A percentile compares a stretch with the other conserved stretches of the same genome.
phyloP scores from a whole-genome alignment of 495 filamentous ascomycete species.

The Tuber magnatum region DNA sequence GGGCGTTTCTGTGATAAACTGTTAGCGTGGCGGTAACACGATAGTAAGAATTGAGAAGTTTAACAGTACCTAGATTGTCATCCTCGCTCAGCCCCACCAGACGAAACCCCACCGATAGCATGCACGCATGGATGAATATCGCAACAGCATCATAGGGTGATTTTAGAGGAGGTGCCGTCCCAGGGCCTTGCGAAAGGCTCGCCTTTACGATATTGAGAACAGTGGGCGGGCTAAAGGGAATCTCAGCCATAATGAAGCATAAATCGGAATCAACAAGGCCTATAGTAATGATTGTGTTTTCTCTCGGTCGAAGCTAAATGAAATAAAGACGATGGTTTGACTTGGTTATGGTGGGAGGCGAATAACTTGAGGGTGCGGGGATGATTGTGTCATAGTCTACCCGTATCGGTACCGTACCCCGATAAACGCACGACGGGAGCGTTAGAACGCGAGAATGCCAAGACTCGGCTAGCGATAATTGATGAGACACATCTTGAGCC shows the following conservation, averaged over 20 bases:
- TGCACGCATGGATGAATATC: constrained; percentile 74
- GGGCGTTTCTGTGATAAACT: constrained; percentile 44
- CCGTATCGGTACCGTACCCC: neutral
- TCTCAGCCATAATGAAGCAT: constrained; percentile 23
- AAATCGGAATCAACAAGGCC: neutral
- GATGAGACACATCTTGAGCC: neutral
- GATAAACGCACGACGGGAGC: neutral
- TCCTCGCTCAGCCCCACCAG: constrained; percentile 78
- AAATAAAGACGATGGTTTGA: neutral
- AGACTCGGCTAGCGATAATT: neutral
- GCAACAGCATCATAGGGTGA: constrained; percentile 78
- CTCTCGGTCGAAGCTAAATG: neutral
- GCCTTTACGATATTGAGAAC: constrained; percentile 54
- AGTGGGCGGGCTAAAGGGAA: constrained; percentile 39
- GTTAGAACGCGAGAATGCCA: neutral
- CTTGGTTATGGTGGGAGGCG: neutral
- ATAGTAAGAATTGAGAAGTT: constrained; percentile 1
- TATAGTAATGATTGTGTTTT: neutral
- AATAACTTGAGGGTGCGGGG: neutral
- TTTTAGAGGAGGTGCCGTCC: constrained; percentile 55
- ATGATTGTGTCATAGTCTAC: neutral
- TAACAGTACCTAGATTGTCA: constrained; percentile 53
- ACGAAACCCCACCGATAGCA: constrained; percentile 72
- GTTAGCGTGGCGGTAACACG: constrained; percentile 7
- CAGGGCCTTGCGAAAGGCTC: constrained; percentile 48